Evolutionary conservation across 163 green algal species (phyloP).

Genomic region (Chlamydomonas reinhardtii): DNA sequence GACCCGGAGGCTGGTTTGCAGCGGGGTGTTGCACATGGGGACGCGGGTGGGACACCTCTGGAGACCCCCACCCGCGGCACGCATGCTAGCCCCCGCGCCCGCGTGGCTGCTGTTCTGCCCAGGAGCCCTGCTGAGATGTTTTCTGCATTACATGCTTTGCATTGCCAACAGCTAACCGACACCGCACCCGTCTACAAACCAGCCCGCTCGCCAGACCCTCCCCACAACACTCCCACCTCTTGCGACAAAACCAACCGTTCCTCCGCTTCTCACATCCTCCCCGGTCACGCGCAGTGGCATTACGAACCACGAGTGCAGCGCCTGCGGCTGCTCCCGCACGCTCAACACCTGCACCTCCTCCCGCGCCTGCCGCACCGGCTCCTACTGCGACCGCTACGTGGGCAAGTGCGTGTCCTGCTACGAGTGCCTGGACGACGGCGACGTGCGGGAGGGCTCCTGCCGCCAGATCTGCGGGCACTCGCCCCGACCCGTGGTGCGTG

Average conservation of each 20-base stretch:
- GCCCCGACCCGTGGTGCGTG: not conserved
- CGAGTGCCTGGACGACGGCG: constrained; percentile 20
- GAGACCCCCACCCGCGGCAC: not conserved
- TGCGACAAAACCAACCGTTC: too few relatives aligned
- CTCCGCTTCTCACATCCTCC: not conserved
- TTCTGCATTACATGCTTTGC: not conserved
- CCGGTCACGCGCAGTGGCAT: not conserved
- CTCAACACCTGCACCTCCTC: constrained; percentile 8
- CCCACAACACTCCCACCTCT: not conserved
- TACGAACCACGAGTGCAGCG: not conserved
- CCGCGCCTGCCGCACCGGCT: not conserved
- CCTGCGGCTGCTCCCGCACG: not conserved
- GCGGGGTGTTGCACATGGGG: not conserved
- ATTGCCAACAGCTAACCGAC: not conserved
- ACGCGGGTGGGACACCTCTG: too few relatives aligned
- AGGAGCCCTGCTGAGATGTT: too few relatives aligned
- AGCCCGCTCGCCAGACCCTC: not conserved
- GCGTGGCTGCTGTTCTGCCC: too few relatives aligned
- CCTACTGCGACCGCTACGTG: not conserved
- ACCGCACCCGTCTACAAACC: not conserved
- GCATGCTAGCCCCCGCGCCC: too few relatives aligned
- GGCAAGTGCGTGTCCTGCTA: constrained; percentile 15
- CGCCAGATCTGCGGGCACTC: constrained; percentile 3
- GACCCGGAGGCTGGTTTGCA: too few relatives aligned
- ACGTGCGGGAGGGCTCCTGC: constrained; percentile 10